These are phyloP conservation scores for Hemileccinum impolitum DNA, from an alignment of 768 basidiomycete species.

Conservation along the genomic window DNA sequence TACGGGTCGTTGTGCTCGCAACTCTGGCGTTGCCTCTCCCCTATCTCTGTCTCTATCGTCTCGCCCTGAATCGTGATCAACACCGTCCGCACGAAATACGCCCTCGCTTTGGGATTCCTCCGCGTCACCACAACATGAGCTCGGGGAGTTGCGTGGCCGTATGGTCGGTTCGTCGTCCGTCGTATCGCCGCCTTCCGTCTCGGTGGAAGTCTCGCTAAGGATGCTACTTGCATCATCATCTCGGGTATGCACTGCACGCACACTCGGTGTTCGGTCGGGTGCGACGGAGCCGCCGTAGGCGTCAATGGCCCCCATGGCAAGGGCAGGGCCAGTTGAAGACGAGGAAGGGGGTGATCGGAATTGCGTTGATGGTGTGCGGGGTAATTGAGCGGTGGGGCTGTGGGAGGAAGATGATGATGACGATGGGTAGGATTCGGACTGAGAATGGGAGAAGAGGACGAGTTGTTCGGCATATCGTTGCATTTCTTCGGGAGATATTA, in stretches of 20 bases:
- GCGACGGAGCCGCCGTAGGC: slow-evolving; percentile 44
- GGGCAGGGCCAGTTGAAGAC: slow-evolving; percentile 35
- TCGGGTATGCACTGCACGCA: slow-evolving; percentile 24
- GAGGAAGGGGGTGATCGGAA: slow-evolving; percentile 15
- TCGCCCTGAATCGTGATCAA: slow-evolving; percentile 11
- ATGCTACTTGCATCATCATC: slow-evolving; percentile 34
- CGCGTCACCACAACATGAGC: slow-evolving; percentile 38
- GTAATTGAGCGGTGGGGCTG: slow-evolving; percentile 18
- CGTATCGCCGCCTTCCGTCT: slow-evolving; percentile 52
- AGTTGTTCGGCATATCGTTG: slow-evolving; percentile 93
- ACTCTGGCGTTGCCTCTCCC: slow-evolving; percentile 32
- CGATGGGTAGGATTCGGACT: slow-evolving; percentile 38
- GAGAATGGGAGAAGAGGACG: slow-evolving; percentile 59
- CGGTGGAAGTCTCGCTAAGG: slow-evolving; percentile 40
- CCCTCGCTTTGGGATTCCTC: slow-evolving; percentile 33
- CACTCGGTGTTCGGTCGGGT: slow-evolving; percentile 28
- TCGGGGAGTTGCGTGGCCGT: slow-evolving; percentile 44
- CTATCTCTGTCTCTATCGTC: slow-evolving; percentile 27
- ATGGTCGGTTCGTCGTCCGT: slow-evolving; percentile 87
- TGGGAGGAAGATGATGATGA: slow-evolving; percentile 25
- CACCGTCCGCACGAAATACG: slow-evolving; percentile 20
- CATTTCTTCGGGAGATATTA: slow-evolving; percentile 88
- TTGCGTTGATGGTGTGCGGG: slow-evolving; percentile 17
- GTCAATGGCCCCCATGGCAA: slow-evolving; percentile 54
- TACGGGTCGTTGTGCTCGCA: slow-evolving; percentile 28